A percentile compares a stretch with the other conserved stretches of the same genome.
These are phyloP conservation scores for Funneliformis geosporum DNA, from an alignment of 192 early-diverging fungal species.

Conservation along the genomic window DNA sequence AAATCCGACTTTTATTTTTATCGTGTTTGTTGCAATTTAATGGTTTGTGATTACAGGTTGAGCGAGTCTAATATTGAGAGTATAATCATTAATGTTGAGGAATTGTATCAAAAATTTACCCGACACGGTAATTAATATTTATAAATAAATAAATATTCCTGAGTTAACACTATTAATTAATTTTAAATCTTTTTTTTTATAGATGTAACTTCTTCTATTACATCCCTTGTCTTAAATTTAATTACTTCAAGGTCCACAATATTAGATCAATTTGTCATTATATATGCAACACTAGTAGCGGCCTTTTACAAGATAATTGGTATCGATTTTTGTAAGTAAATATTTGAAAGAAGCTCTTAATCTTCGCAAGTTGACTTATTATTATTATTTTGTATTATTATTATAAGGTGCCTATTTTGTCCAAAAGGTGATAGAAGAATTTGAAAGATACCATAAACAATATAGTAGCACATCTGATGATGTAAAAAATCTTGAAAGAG, in stretches of 20 bases:
- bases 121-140: slow-evolving; percentile 57
- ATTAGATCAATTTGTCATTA: slow-evolving; percentile 87
- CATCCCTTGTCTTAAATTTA: slow-evolving; percentile 71
- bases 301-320: slow-evolving; percentile 80
- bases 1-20: background rate
- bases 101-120: slow-evolving; percentile 68
- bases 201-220: slow-evolving; percentile 86
- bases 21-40: background rate
- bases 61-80: slow-evolving; percentile 91
- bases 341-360: slow-evolving; percentile 39
- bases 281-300: slow-evolving; percentile 86
- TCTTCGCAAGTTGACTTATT: slow-evolving; percentile 20
- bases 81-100: slow-evolving; percentile 80
- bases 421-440: slow-evolving; percentile 72
- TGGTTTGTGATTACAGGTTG: slow-evolving; percentile 44
- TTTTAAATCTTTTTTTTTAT: background rate
- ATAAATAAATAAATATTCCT: background rate
- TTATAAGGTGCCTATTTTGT: slow-evolving; percentile 65
- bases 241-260: slow-evolving; percentile 84
- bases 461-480: slow-evolving; percentile 49
- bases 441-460: slow-evolving; percentile 59
- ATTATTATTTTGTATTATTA: slow-evolving; percentile 1
- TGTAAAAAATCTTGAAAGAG: slow-evolving; percentile 40
- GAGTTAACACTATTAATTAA: background rate
- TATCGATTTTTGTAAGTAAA: slow-evolving; percentile 74